Conservation (phyloP, 495 filamentous ascomycete genomes). For the Aspergillus ellipticus region DNA sequence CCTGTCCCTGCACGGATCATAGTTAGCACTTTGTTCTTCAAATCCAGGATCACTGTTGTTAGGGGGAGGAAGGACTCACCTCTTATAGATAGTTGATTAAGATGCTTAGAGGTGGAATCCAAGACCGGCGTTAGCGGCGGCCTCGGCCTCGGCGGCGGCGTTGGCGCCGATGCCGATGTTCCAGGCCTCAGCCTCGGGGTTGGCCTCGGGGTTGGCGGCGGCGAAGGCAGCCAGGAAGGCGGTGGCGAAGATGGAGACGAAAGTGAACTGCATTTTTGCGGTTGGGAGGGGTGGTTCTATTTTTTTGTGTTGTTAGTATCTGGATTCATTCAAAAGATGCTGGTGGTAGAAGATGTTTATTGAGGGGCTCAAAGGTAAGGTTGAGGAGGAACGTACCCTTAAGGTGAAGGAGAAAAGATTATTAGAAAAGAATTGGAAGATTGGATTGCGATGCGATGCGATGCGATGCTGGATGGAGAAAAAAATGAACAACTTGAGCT, state of each 20-base stretch:
- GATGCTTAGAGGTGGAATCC: background rate
- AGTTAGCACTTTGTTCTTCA: background rate
- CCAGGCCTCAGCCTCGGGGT: background rate
- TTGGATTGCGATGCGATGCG: background rate
- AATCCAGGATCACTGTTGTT: background rate
- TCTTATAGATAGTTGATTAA: background rate
- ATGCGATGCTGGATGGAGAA: background rate
- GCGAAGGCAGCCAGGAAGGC: slow-evolving; percentile 5
- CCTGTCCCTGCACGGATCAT: background rate
- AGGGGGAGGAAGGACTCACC: background rate
- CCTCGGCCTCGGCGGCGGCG: background rate
- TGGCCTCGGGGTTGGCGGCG: background rate
- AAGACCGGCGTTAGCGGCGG: background rate
- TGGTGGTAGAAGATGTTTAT: too few relatives aligned
- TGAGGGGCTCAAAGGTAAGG: too few relatives aligned
- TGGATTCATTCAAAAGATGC: too few relatives aligned
- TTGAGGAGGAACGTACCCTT: background rate
- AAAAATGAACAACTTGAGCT: background rate
- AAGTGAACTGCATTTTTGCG: slow-evolving; percentile 2
- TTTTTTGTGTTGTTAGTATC: background rate
- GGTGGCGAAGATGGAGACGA: slow-evolving; percentile 2
- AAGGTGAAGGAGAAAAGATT: background rate
- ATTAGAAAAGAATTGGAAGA: background rate
- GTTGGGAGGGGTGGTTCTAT: background rate
- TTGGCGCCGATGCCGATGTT: slow-evolving; percentile 1